Evolutionary conservation across 192 early-diverging fungal genomes (phyloP), one percentile per base, ranked within the genome.

Genomic region (Backusella circina): DNA sequence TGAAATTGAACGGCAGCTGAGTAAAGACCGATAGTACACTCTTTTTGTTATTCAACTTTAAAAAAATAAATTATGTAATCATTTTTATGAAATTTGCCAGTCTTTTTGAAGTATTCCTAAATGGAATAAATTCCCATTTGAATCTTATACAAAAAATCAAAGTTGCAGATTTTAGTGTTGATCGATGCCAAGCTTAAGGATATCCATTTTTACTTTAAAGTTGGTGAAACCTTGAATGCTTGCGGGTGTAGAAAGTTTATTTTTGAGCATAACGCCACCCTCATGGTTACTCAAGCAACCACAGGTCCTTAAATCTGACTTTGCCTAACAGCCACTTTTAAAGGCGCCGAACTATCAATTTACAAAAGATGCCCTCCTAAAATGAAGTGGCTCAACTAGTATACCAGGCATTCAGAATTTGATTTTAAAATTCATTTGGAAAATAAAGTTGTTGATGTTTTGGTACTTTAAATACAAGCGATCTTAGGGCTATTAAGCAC

Each of bases 1-100:
- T 2, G 72, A 54, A 23, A 50, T 81, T 15, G 79, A 81, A 71
- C 32, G 75, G 8, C 79, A 81, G 8, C 51, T 81, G 23, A 81
- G 79, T 37, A 57, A 65, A 16, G 75, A 74, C 41, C 77, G 79
- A 76, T 81, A 81, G 65, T 16, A 66, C 21, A 9, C 23, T 26
- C 54, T 12, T 28, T 28, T 12, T 3, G 54, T 28, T 61, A 61
- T 12, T 61, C 13, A 26, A 21, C 26, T 28, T 61, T 61, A 9
- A 61, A 28, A 61, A 61, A 61, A 61, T 61, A 28, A 61, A 61
- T 28, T 61, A 28, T 61, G 54, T 26, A 61, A 28, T 61, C 1
- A 15, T 28, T 57, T 26, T 61, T 23, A 13, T 61, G 8, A 28
- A 28, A 28, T 10, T 28, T 28, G 28, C 12, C 26, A 61, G 13